Percentiles rank a stretch among this genome's conserved stretches.
Evolutionary conservation across 192 early-diverging fungal species (phyloP).

Genomic region (Podila minutissima): DNA sequence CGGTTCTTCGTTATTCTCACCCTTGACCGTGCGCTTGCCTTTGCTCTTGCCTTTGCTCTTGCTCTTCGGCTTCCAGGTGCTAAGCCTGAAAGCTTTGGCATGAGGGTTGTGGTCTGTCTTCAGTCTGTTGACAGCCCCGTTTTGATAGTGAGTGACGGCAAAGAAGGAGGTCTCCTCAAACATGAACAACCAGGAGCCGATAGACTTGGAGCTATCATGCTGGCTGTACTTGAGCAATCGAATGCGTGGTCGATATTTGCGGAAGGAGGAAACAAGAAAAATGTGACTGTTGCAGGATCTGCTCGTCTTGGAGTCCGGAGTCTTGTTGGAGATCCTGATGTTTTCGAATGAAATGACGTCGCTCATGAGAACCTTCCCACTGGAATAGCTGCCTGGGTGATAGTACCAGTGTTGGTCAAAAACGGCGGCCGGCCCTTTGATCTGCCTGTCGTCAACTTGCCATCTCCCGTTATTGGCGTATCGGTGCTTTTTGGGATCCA

Average conservation of each 20-base stretch:
- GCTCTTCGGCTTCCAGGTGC: not conserved
- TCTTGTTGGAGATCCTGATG: conserved; percentile 60
- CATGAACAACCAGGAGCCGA: conserved; percentile 19
- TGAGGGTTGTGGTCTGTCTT: conserved; percentile 70
- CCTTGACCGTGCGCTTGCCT: not conserved
- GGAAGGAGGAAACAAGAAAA: conserved; percentile 57
- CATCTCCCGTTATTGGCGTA: conserved; percentile 42
- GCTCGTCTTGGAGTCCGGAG: not conserved
- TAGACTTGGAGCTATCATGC: not conserved
- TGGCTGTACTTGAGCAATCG: conserved; percentile 52
- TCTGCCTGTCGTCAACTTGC: conserved; percentile 12
- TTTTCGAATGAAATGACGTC: conserved; percentile 56
- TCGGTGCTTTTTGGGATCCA: conserved; percentile 36
- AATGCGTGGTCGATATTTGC: conserved; percentile 63
- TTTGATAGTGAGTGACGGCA: conserved; percentile 73
- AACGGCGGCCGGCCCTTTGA: not conserved
- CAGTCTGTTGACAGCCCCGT: conserved; percentile 59
- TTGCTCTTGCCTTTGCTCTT: not conserved
- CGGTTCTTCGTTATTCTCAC: not conserved
- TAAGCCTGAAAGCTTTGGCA: conserved; percentile 65
- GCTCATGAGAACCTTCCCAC: conserved; percentile 52
- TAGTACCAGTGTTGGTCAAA: conserved; percentile 13
- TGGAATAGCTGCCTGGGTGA: conserved; percentile 36
- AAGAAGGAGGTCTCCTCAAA: conserved; percentile 64
- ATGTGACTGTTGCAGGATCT: not conserved